phyloP scores from a whole-genome alignment of 179 eudicot genomes.

The Patellifolia procumbens region DNA sequence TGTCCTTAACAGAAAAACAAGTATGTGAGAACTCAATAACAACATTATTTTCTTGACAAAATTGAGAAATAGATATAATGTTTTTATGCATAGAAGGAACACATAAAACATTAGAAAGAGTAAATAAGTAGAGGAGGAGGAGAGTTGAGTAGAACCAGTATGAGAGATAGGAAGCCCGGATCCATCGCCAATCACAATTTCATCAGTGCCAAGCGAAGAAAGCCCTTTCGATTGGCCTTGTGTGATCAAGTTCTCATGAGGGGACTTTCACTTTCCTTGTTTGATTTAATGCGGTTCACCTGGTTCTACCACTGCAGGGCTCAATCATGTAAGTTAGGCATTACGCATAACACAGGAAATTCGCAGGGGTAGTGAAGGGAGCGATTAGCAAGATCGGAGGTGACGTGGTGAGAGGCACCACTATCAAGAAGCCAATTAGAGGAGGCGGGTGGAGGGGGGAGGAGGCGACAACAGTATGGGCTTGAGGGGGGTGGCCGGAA shows the following conservation, averaged over 20 bases:
- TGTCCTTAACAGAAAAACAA: too few relatives aligned
- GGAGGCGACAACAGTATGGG: neutral
- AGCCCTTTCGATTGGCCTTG: too few relatives aligned
- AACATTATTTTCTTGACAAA: too few relatives aligned
- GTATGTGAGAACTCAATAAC: too few relatives aligned
- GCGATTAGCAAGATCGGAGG: too few relatives aligned
- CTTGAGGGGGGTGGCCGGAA: neutral
- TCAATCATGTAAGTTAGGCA: neutral
- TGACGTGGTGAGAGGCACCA: too few relatives aligned
- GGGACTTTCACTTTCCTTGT: too few relatives aligned
- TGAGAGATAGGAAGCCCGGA: neutral
- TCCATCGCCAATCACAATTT: slow-evolving; percentile 3
- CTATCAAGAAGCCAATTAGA: neutral
- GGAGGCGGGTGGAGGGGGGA: neutral
- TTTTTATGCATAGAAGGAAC: neutral
- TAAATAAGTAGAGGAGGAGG: neutral
- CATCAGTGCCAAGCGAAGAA: slow-evolving; percentile 9
- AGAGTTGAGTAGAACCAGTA: neutral
- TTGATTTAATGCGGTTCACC: too few relatives aligned
- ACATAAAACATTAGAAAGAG: slow-evolving; percentile 1
- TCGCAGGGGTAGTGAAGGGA: too few relatives aligned
- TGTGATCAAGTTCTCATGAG: too few relatives aligned
- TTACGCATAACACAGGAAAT: too few relatives aligned
- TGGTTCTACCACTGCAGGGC: neutral
- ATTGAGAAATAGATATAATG: too few relatives aligned